A percentile compares a stretch with the other conserved stretches of the same genome.
Conservation (phyloP, 352 stramenopile genomes). For the Pythium graminicola region DNA sequence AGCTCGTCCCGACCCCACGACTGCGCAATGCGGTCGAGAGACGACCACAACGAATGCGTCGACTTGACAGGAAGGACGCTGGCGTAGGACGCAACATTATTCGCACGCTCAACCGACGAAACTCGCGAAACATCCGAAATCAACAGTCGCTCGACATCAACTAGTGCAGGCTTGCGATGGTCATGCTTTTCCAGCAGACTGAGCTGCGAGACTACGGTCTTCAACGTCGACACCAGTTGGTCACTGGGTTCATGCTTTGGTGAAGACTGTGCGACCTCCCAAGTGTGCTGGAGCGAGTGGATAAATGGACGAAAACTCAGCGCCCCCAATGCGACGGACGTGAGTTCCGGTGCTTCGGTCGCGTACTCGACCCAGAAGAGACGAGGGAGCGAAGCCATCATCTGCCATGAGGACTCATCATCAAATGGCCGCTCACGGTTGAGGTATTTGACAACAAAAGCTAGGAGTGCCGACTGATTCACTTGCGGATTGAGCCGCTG, state of each 20-base stretch:
- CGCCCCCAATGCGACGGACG: constrained; percentile 28
- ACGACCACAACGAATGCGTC: not conserved
- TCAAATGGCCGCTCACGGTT: constrained; percentile 33
- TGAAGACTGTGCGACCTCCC: not conserved
- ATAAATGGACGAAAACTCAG: constrained; percentile 28
- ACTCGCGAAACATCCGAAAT: too few species aligned
- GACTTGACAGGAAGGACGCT: not conserved
- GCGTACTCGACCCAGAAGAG: constrained; percentile 43
- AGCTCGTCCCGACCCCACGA: not conserved
- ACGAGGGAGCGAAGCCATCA: constrained; percentile 34
- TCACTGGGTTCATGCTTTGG: too few species aligned
- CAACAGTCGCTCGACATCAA: not conserved
- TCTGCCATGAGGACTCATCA: constrained; percentile 33
- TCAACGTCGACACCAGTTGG: not conserved
- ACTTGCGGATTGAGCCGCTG: constrained; percentile 12
- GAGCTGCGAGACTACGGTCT: not conserved
- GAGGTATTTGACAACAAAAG: constrained; percentile 35
- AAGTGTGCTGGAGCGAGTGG: constrained; percentile 21
- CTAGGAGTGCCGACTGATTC: constrained; percentile 24
- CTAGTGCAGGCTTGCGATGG: not conserved
- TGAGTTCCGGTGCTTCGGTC: constrained; percentile 27
- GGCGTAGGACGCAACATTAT: not conserved
- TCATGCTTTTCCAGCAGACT: not conserved
- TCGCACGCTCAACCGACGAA: too few species aligned
- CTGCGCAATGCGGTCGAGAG: not conserved